Base-by-base conservation (phyloP, 2,329 filamentous ascomycete species). In the Cylindrodendrum hubeiense region DNA sequence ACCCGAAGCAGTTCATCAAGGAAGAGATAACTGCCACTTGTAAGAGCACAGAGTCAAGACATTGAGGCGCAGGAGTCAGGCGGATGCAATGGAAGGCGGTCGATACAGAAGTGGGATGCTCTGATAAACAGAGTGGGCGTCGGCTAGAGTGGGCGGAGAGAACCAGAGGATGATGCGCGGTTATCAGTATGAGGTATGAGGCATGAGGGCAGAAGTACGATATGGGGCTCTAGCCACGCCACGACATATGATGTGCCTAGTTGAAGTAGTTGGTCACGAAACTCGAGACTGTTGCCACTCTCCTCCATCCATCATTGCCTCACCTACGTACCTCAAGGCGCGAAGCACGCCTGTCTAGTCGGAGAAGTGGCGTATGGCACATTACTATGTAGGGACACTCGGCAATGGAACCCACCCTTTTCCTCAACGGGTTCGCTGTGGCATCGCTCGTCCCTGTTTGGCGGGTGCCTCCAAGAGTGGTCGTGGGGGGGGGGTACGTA, bases 1-100 rank as follows among this genome's bases (percentile, higher is more conserved):
- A 26, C 70, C 67, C 57, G 59, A 22, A 44, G 41, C 60, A 17
- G 56, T 69, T 34, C 71, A 72, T 33, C 68, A 72, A 60, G 66
- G 66, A 50, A 63, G 60, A 9, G 62, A 60, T 1, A 46, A 22
- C 49, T 53, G 74, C 60, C 17, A 69, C 66, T 10, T 65, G 65
- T 15, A 62, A 12, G 7, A 39, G 37, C 34, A 17, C 28, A 26
- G 62, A 13, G 72, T 56, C 4, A 9, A 13, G 4, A 28, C 10
- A 5, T 19, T 28, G 17, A 21, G 13, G 13, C 26, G 7, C 22
- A 33, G 21, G 56, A 30, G 17, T 67, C 28, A 24, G 34, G 22
- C 13, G 19, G 19, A 52, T 49, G 22, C 17, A 9, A 17, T 41
- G 34, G 50, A 55, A 55, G 51, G 46, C 46, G 10, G 33, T 21